phyloP scores from a whole-genome alignment of 148 eudicot genomes.

The Rhododendron ferrugineum region DNA sequence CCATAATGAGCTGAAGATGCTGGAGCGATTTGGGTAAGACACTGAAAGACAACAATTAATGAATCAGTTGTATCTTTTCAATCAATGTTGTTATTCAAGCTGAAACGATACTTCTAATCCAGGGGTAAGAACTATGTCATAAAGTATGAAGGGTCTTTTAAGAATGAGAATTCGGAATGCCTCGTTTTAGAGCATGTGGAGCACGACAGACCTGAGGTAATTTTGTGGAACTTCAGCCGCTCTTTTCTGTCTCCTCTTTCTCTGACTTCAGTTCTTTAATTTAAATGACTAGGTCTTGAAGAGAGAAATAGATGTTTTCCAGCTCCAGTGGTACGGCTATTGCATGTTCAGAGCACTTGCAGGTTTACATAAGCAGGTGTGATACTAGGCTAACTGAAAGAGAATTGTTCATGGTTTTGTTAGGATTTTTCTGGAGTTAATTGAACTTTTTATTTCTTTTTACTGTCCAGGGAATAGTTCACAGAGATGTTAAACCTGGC shows the following conservation, averaged over 20 bases:
- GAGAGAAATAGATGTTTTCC: slow-evolving; percentile 53
- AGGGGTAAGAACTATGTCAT: slow-evolving; percentile 87
- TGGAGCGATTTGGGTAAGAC: slow-evolving; percentile 85
- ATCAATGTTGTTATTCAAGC: slow-evolving; percentile 9
- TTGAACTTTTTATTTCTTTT: slow-evolving; percentile 2
- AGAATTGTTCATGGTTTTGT: slow-evolving; percentile 3
- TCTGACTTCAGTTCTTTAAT: slow-evolving; percentile 1
- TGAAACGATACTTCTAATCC: slow-evolving; percentile 15
- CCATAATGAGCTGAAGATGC: slow-evolving; percentile 83
- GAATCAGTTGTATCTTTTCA: not conserved
- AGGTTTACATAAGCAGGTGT: slow-evolving; percentile 86
- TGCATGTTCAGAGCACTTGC: slow-evolving; percentile 92
- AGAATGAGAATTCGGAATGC: slow-evolving; percentile 65
- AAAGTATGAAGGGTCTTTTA: slow-evolving; percentile 48
- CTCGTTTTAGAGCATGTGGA: slow-evolving; percentile 85
- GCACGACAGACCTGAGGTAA: slow-evolving; percentile 95
- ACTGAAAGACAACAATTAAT: not conserved
- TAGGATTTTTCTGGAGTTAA: slow-evolving; percentile 3
- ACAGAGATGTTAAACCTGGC: slow-evolving; percentile 97
- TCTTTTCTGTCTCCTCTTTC: not conserved
- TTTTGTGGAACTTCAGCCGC: not conserved
- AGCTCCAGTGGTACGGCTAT: slow-evolving; percentile 86
- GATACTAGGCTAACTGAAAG: slow-evolving; percentile 1
- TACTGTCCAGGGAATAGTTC: slow-evolving; percentile 67
- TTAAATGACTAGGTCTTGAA: slow-evolving; percentile 49